phyloP scores from a whole-genome alignment of 148 eudicot species.

The Dianthus caryophyllus region DNA sequence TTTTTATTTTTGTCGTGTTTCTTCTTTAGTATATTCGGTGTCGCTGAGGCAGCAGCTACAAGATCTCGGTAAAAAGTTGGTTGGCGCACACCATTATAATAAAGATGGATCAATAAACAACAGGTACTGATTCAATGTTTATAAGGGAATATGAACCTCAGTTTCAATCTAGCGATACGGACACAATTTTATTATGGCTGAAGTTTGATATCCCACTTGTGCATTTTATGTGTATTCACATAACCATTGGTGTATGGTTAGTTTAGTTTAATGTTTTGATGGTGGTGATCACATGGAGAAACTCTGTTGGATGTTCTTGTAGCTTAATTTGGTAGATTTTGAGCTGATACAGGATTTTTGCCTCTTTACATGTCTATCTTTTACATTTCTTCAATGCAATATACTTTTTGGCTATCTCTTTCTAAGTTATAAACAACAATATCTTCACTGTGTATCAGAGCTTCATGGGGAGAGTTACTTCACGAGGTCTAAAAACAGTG shows the following conservation, averaged over 20 bases:
- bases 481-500: slow-evolving; percentile 34
- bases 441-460: too few species aligned
- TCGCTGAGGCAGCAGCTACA: slow-evolving; percentile 84
- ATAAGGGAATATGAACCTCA: not conserved
- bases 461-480: too few species aligned
- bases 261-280: not conserved
- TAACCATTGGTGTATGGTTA: not conserved
- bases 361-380: too few species aligned
- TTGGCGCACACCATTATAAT: slow-evolving; percentile 87
- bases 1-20: not conserved
- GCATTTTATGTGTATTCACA: not conserved
- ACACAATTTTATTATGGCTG: not conserved
- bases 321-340: not conserved
- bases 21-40: slow-evolving; percentile 65
- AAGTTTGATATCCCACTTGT: slow-evolving; percentile 1
- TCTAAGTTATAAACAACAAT: too few species aligned
- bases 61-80: slow-evolving; percentile 85
- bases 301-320: not conserved
- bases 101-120: slow-evolving; percentile 76
- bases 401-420: too few species aligned
- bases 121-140: slow-evolving; percentile 36
- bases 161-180: not conserved
- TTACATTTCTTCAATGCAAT: too few species aligned
- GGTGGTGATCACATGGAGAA: not conserved
- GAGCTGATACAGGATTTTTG: not conserved